Evolutionary conservation across 2,329 filamentous ascomycete genomes (phyloP).

Genomic region (Botrytis galanthina): DNA sequence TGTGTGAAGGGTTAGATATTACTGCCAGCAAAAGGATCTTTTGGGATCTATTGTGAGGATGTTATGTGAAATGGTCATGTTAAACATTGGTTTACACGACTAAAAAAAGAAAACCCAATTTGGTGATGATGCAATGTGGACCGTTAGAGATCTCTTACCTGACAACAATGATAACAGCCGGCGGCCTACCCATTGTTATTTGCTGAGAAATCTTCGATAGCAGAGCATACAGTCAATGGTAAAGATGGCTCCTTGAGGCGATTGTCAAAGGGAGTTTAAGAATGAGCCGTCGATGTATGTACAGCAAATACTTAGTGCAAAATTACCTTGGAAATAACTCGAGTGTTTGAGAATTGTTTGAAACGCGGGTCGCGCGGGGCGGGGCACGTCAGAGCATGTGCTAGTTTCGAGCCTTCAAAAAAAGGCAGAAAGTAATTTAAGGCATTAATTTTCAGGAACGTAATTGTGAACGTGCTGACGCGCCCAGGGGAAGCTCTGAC

Average conservation of each 20-base stretch:
- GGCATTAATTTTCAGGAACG: neutral
- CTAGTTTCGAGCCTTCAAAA: neutral
- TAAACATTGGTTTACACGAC: neutral
- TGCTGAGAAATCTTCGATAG: neutral
- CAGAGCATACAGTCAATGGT: neutral
- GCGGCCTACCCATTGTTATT: constrained; percentile 46
- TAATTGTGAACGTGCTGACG: neutral
- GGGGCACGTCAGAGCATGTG: neutral
- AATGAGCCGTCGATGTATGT: neutral
- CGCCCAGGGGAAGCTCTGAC: neutral
- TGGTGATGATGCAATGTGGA: neutral
- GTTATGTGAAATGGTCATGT: neutral
- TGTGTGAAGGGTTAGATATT: constrained; percentile 37
- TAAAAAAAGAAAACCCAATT: neutral
- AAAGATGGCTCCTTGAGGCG: neutral
- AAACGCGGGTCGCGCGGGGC: constrained; percentile 11
- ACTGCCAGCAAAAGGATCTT: neutral
- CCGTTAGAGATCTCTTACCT: constrained; percentile 41
- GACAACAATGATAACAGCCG: constrained; percentile 51
- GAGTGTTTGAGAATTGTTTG: neutral
- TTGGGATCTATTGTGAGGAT: neutral
- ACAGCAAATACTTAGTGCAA: neutral
- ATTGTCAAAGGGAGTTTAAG: neutral
- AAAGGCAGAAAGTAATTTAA: neutral
- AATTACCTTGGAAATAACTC: neutral